A percentile compares a stretch with the other conserved stretches of the same genome.
phyloP scores from a whole-genome alignment of 2,329 filamentous ascomycete species.

The Colletotrichum lentis region DNA sequence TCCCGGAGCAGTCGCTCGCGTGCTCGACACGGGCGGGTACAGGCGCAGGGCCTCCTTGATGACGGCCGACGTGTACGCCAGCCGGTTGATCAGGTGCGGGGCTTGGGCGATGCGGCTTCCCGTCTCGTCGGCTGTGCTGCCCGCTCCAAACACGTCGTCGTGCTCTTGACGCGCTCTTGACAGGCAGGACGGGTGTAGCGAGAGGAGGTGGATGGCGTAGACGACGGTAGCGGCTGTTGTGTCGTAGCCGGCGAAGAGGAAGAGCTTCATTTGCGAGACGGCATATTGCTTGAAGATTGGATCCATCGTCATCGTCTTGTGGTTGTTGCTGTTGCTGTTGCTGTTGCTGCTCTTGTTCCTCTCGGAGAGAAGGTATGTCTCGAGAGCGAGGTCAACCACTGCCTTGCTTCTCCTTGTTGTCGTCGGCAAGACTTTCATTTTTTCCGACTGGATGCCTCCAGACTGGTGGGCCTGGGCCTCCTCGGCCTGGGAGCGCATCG shows the following conservation, averaged over 20 bases:
- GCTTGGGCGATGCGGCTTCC: conserved; percentile 51
- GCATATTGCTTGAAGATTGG: conserved; percentile 43
- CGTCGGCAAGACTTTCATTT: background rate
- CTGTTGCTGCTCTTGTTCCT: background rate
- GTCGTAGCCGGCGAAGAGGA: conserved; percentile 47
- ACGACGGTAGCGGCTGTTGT: conserved; percentile 44
- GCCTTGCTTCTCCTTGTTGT: conserved; percentile 12
- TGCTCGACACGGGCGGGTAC: conserved; percentile 56
- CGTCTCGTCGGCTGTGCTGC: conserved; percentile 49
- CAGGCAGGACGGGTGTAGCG: conserved; percentile 40
- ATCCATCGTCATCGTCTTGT: conserved; percentile 40
- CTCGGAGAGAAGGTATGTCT: conserved; percentile 39
- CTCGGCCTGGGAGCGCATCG: conserved; percentile 1
- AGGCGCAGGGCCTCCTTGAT: conserved; percentile 63
- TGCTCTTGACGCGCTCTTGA: conserved; percentile 44
- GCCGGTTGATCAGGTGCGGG: conserved; percentile 57
- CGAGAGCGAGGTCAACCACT: conserved; percentile 42
- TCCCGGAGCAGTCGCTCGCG: conserved; percentile 48
- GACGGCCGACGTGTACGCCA: conserved; percentile 60
- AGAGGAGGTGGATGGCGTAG: conserved; percentile 40
- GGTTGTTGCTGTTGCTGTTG: too few species aligned
- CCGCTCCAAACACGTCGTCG: conserved; percentile 55
- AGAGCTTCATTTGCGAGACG: conserved; percentile 44
- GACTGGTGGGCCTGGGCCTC: background rate
- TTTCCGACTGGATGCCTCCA: background rate